A percentile compares a stretch with the other conserved stretches of the same genome.
Conservation (phyloP, 2,329 filamentous ascomycete species). For the Colletotrichum viniferum region DNA sequence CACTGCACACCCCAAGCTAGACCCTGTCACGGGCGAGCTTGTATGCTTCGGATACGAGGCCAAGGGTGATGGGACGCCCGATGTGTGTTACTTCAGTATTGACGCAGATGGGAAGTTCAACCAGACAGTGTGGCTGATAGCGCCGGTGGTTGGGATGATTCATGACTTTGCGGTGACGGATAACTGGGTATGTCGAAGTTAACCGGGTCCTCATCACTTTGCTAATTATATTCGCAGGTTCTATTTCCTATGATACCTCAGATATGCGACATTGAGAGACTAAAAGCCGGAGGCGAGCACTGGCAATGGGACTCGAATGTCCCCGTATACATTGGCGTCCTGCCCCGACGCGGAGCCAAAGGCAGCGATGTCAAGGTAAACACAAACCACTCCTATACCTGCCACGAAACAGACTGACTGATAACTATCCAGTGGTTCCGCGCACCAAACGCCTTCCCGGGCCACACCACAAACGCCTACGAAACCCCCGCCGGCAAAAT, state of each 20-base stretch:
- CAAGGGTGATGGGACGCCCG: conserved; percentile 40
- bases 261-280: conserved; percentile 11
- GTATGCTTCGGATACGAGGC: conserved; percentile 47
- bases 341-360: conserved; percentile 5
- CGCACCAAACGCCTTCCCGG: conserved; percentile 36
- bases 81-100: conserved; percentile 40
- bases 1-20: conserved; percentile 47
- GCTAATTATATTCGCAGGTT: not conserved
- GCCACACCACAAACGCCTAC: conserved; percentile 41
- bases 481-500: conserved; percentile 34
- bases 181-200: conserved; percentile 35
- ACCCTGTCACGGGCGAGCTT: conserved; percentile 43
- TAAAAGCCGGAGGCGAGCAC: conserved; percentile 43
- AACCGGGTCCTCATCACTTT: not conserved
- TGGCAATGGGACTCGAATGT: conserved; percentile 37
- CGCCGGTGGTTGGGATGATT: conserved; percentile 41
- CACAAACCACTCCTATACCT: rapidly evolving
- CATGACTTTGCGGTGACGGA: conserved; percentile 46
- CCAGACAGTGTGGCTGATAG: conserved; percentile 36
- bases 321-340: conserved; percentile 5
- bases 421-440: conserved; percentile 37
- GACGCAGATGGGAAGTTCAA: conserved; percentile 30
- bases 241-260: conserved; percentile 4
- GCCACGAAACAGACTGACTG: not conserved
- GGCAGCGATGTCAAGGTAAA: conserved; percentile 4